A percentile compares a stretch with the other conserved stretches of the same genome.
These are phyloP conservation scores for Parachlorella kessleri DNA, from an alignment of 139 green algal species.

Conservation along the genomic window DNA sequence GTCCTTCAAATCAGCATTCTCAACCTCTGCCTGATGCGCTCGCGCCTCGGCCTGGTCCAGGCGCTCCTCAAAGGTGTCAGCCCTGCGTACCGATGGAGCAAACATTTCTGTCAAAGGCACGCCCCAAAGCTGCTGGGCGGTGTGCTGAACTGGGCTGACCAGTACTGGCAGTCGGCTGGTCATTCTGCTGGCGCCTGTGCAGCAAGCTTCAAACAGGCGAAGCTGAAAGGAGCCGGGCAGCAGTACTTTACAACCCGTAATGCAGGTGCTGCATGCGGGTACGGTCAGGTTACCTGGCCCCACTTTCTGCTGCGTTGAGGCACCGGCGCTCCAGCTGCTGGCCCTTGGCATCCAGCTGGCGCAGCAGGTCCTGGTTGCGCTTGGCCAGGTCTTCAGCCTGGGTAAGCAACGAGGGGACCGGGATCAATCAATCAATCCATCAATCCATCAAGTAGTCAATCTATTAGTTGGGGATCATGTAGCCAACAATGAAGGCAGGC, in stretches of 20 bases:
- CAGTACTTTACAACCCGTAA: no score
- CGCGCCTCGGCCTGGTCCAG: not conserved
- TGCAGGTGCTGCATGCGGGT: no score
- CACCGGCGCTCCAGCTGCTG: slow-evolving; percentile 24
- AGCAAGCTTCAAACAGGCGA: not conserved
- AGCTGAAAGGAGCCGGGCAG: not conserved
- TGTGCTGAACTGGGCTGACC: not conserved
- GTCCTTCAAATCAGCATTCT: slow-evolving; percentile 11
- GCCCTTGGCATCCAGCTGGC: slow-evolving; percentile 8
- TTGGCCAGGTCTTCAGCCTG: not conserved
- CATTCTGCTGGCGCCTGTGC: not conserved
- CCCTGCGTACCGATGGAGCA: not conserved
- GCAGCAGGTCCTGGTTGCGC: not conserved
- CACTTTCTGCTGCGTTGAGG: slow-evolving; percentile 10
- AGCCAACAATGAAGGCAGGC: no score
- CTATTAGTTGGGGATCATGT: no score
- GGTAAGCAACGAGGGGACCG: not conserved
- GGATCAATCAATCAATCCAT: no score
- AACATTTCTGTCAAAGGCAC: not conserved
- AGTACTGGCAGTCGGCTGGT: not conserved
- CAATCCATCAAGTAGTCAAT: no score
- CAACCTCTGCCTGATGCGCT: not conserved
- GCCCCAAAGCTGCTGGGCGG: not conserved
- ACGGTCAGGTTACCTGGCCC: no score
- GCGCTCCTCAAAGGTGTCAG: not conserved